Conservation (phyloP, 345 rosid genomes). For the Theobroma cacao region DNA sequence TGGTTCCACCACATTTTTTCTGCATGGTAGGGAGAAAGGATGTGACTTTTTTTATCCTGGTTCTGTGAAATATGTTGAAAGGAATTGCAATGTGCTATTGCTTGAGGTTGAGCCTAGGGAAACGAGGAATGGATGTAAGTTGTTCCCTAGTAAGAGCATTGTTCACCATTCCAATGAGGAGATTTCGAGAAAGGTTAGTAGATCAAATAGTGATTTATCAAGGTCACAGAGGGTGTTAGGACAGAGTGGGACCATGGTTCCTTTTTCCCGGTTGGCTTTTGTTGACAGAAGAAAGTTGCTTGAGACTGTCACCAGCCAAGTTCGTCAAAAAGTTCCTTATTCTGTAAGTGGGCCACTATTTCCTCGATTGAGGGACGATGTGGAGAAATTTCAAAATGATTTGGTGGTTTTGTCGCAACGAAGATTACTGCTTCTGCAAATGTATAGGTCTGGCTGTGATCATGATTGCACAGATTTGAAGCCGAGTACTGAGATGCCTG, state of each 20-base stretch:
- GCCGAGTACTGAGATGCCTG: slow-evolving; percentile 29
- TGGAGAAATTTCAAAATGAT: slow-evolving; percentile 42
- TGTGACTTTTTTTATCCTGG: slow-evolving; percentile 62
- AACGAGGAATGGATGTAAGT: slow-evolving; percentile 20
- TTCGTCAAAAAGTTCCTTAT: slow-evolving; percentile 45
- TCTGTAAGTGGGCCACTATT: slow-evolving; percentile 42
- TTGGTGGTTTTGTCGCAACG: slow-evolving; percentile 42
- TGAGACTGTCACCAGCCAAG: slow-evolving; percentile 48
- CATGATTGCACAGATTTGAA: slow-evolving; percentile 39
- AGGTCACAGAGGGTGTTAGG: slow-evolving; percentile 29
- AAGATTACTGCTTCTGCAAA: slow-evolving; percentile 55
- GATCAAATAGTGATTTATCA: slow-evolving; percentile 39
- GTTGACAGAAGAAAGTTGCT: slow-evolving; percentile 73
- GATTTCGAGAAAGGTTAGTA: slow-evolving; percentile 24
- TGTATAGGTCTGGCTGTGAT: slow-evolving; percentile 40
- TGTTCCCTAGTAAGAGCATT: slow-evolving; percentile 42
- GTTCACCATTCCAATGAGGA: slow-evolving; percentile 35
- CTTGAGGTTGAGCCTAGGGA: slow-evolving; percentile 74
- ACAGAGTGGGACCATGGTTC: slow-evolving; percentile 36
- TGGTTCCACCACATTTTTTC: slow-evolving; percentile 58
- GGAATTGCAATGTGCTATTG: slow-evolving; percentile 62
- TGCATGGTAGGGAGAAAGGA: slow-evolving; percentile 67
- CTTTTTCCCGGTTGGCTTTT: slow-evolving; percentile 59
- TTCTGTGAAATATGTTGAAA: slow-evolving; percentile 44
- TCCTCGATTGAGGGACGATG: slow-evolving; percentile 49